Evolutionary conservation across 352 stramenopile species (phyloP).

Genomic region (Phytopythium helicoides): DNA sequence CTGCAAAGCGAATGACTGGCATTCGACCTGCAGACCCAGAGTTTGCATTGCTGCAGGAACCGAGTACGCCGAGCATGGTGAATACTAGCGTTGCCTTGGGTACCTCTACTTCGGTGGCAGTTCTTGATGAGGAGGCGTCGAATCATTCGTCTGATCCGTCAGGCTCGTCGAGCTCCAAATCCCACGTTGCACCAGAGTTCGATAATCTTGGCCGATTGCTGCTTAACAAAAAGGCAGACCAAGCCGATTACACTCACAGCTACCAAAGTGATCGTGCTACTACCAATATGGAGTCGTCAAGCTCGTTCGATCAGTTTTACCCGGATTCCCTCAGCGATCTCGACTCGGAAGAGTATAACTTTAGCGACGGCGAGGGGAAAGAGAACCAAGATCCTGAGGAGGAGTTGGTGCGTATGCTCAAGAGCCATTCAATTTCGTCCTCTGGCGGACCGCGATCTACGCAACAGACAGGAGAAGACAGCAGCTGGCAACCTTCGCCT

Average conservation of each 20-base stretch:
- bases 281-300: constrained; percentile 18
- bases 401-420: constrained; percentile 8
- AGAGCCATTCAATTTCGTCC: neutral
- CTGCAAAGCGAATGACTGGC: constrained; percentile 24
- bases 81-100: neutral
- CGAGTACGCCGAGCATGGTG: constrained; percentile 6
- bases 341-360: constrained; percentile 13
- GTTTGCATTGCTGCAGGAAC: constrained; percentile 24
- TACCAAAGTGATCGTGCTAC: constrained; percentile 12
- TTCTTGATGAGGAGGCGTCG: neutral
- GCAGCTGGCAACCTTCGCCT: neutral
- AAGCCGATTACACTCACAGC: constrained; percentile 12
- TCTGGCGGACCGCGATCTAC: neutral
- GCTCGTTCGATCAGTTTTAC: constrained; percentile 17
- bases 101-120: neutral
- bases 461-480: neutral
- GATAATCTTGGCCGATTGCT: constrained; percentile 7
- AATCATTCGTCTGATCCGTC: constrained; percentile 4
- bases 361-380: constrained; percentile 16
- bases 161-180: constrained; percentile 1
- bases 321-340: constrained; percentile 19
- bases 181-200: neutral
- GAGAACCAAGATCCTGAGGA: constrained; percentile 11
- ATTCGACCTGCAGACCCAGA: constrained; percentile 18
- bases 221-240: constrained; percentile 10